Evolutionary conservation across 441 rosid species (phyloP).

Genomic region (Melastoma candidum): DNA sequence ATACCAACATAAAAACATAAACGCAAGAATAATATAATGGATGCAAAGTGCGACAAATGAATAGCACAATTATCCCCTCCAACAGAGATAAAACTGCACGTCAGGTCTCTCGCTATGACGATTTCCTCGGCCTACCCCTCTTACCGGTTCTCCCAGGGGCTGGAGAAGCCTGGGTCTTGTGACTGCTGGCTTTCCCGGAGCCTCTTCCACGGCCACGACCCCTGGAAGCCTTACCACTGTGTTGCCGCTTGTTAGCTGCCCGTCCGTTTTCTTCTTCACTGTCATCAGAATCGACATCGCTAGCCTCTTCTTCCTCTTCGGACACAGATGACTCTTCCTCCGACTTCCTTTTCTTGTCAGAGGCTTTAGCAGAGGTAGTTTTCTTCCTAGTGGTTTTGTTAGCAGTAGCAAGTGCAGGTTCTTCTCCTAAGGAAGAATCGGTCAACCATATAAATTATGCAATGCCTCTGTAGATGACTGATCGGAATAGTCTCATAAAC

Average conservation of each 20-base stretch:
- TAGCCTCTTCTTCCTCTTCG: slow-evolving; percentile 32
- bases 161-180: slow-evolving; percentile 34
- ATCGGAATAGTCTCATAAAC: no score
- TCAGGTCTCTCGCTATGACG: slow-evolving; percentile 13
- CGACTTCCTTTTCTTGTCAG: slow-evolving; percentile 50
- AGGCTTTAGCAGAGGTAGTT: slow-evolving; percentile 23
- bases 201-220: slow-evolving; percentile 19
- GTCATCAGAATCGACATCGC: slow-evolving; percentile 36
- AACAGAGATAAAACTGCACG: slow-evolving; percentile 23
- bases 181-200: slow-evolving; percentile 26
- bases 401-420: slow-evolving; percentile 27
- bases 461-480: background rate
- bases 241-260: slow-evolving; percentile 39
- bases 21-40: slow-evolving; percentile 15
- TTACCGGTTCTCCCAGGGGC: slow-evolving; percentile 39
- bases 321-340: slow-evolving; percentile 33
- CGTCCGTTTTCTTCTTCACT: slow-evolving; percentile 37
- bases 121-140: slow-evolving; percentile 77
- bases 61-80: slow-evolving; percentile 20
- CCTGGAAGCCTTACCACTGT: slow-evolving; percentile 23
- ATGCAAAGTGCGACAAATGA: slow-evolving; percentile 23
- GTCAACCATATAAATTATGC: slow-evolving; percentile 3
- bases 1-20: background rate
- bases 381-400: slow-evolving; percentile 34
- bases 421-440: slow-evolving; percentile 22